Conservation (phyloP, 2,329 filamentous ascomycete species). For the Polychaeton citri region DNA sequence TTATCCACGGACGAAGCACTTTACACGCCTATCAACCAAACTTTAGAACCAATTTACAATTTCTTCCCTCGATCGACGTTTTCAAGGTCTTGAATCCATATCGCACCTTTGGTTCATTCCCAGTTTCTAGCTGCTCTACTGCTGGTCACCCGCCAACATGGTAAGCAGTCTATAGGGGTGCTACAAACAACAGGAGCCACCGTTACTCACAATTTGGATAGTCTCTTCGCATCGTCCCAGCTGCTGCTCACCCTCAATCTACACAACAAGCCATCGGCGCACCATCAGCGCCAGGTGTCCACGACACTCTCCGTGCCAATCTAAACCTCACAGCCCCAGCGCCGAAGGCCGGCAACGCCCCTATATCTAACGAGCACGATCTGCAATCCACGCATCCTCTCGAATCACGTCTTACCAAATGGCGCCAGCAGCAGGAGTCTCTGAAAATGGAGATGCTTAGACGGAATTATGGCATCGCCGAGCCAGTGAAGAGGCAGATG, state of each 20-base stretch:
- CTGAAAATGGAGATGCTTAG: constrained; percentile 82
- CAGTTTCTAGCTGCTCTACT: too few species aligned
- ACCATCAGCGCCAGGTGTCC: constrained; percentile 82
- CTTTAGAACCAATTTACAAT: too few species aligned
- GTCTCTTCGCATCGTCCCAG: constrained; percentile 70
- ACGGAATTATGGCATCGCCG: constrained; percentile 78
- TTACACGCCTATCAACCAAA: too few species aligned
- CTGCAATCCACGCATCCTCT: constrained; percentile 73
- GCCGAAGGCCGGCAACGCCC: constrained; percentile 35
- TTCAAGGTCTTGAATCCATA: too few species aligned
- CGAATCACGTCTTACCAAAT: constrained; percentile 75
- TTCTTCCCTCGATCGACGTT: too few species aligned
- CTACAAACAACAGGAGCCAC: too few species aligned
- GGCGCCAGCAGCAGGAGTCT: constrained; percentile 77
- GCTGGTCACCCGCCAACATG: background rate
- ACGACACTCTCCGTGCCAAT: constrained; percentile 83
- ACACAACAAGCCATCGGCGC: constrained; percentile 46
- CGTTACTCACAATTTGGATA: too few species aligned
- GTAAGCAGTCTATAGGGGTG: too few species aligned
- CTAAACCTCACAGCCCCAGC: constrained; percentile 44
- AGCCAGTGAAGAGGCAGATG: constrained; percentile 87
- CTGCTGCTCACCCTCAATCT: constrained; percentile 44
- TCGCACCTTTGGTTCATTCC: too few species aligned
- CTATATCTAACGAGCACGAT: constrained; percentile 19
- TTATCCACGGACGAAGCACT: too few species aligned